These are phyloP conservation scores for Fusarium sulawesiense DNA, from an alignment of 2,329 filamentous ascomycete genomes.

Conservation along the genomic window DNA sequence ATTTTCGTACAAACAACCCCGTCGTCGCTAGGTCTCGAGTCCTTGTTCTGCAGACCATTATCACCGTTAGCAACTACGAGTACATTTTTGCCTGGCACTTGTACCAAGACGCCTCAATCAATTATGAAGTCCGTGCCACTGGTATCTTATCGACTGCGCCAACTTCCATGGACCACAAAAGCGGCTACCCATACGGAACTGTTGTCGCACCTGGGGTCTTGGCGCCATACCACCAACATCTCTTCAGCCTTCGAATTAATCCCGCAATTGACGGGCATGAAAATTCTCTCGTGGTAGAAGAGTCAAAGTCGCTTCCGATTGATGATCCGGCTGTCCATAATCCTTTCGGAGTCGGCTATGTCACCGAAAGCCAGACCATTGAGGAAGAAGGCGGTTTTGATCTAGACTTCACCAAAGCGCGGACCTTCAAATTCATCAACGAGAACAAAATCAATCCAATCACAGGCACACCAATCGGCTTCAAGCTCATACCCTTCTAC, in stretches of 20 bases:
- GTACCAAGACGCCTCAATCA: slow-evolving; percentile 61
- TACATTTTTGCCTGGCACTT: slow-evolving; percentile 61
- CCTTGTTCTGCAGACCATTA: slow-evolving; percentile 70
- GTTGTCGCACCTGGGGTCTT: slow-evolving; percentile 70
- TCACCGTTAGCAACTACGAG: slow-evolving; percentile 73
- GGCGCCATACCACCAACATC: slow-evolving; percentile 71
- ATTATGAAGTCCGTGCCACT: slow-evolving; percentile 51
- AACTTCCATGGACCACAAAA: slow-evolving; percentile 63
- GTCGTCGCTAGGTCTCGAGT: slow-evolving; percentile 66
- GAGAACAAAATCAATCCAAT: slow-evolving; percentile 55
- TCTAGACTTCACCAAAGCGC: slow-evolving; percentile 61
- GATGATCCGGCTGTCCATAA: slow-evolving; percentile 57
- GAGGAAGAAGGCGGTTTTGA: slow-evolving; percentile 60
- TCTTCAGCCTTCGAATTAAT: slow-evolving; percentile 75
- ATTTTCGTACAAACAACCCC: slow-evolving; percentile 67
- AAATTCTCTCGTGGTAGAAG: slow-evolving; percentile 62
- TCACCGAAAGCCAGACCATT: slow-evolving; percentile 57
- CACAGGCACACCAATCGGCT: slow-evolving; percentile 58
- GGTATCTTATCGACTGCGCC: slow-evolving; percentile 61
- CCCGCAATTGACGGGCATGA: slow-evolving; percentile 69
- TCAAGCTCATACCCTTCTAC: slow-evolving; percentile 57
- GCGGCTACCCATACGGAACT: slow-evolving; percentile 65
- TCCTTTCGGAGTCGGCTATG: slow-evolving; percentile 62
- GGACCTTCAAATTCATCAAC: slow-evolving; percentile 62
- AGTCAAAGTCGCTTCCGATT: slow-evolving; percentile 57